Evolutionary conservation across 169 alveolate genomes (phyloP), one percentile per base, ranked within the genome.

Genomic region (Cyclospora cayetanensis): DNA sequence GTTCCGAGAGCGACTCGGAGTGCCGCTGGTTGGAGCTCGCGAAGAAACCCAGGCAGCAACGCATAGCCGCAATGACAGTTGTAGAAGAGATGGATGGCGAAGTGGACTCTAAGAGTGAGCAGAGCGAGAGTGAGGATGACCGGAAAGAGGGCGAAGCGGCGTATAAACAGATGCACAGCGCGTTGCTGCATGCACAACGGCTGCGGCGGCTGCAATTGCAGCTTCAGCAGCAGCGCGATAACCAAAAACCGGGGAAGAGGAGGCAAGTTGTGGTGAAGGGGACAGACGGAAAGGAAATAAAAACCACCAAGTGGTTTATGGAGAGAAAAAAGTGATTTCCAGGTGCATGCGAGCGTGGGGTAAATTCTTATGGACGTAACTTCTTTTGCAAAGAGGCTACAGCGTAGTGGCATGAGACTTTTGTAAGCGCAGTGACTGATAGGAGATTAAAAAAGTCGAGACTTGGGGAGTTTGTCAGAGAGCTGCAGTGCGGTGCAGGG

Each of bases 241-340:
- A 9, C 52, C 55, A 80, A 35, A 25, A 25, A 52, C 46, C 46
- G 39, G 90, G 37, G 37, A 12, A 34, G 35, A 80, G 37, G 50
- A 80, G 31, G 25, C 70, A 43, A 52, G 18, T 29, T 27, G 74
- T 46, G 72, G 29, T 37, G 25, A 35, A 22, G 35, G 63, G n/a
- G 25, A 11, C 25, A 4, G 60, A 74, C n/a, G 85, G 63, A 74
- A 20, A 42, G 85, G 18, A 41, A 27, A 34, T 22, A 3, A 74
- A 74, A 15, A n/a, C 4, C 42, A 37, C 85, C 5, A 84, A 84
- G 31, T 84, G 91, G 91, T 60, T 55, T 18, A 42, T 42, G 2
- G 91, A 84, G 53, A 55, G 91, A 63, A 84, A 84, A 41, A 84
- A 84, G 46, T 84, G 39, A 37, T n/a, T n/a, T n/a, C n/a, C n/a